Base-by-base conservation (phyloP, 2,329 filamentous ascomycete species). In the Periconia sp. region DNA sequence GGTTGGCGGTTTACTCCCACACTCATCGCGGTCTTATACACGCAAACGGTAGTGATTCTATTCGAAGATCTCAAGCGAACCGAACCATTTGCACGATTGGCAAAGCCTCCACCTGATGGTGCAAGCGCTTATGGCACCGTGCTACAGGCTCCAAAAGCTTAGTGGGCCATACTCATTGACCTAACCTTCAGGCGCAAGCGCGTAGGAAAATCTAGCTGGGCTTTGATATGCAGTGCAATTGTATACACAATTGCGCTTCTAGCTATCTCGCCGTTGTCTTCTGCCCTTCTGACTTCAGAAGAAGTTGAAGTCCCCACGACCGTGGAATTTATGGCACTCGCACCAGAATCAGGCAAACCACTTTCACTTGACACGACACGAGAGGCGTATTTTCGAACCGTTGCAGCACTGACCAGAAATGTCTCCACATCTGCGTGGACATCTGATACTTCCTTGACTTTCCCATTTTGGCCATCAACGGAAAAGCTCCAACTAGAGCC, bases 1-100 rank as follows among this genome's bases (percentile, higher is more conserved):
- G 62, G 58, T 11, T 65, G 61, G 64, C 57, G 61, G 13, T 67
- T 65, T 43, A 57, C 56, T 2, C 60, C 60, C 0, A 64, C 64
- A 2, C 52, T 67, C 1, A 42, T 63, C 9, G 63, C 64, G 19
- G 63, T 65, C 1, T 35, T 64, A 6, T 66, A 62, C 20, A 53
- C 57, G 1, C 60, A 66, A 17, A 47, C 58, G 19, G 58, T 54
- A 0, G 62, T 58, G 10, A 62, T 64, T 13, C 27, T 64, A 10
- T 61, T 62, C 18, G 56, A 62, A 20, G 62, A 64, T 49, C 47
- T 55, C 3, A 65, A 62, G 42, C 55, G 59, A 33, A 64, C 60
- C 3, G 59, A 63, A 41, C 58, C 58, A 1, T 66, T 64, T 45
- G 58, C 55, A 15, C 52, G 57, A 35, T 42, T 63, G 18, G 59